Evolutionary conservation across 768 basidiomycete species (phyloP).

Genomic region (Dioszegia crocea): DNA sequence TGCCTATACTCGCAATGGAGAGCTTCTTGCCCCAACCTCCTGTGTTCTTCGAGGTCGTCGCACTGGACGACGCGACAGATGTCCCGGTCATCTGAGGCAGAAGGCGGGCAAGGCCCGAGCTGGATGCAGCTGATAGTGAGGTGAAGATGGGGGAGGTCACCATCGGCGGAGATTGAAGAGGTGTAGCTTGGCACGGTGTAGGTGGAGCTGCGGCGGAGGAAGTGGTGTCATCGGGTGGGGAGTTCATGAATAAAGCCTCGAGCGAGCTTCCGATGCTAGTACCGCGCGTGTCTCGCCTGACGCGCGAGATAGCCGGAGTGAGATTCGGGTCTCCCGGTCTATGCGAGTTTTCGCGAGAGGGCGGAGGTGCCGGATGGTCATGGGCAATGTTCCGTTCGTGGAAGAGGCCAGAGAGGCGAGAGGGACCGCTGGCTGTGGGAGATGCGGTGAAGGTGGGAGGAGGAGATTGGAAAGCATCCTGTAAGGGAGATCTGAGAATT

Average conservation of each 20-base stretch:
- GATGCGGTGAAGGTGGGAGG: conserved; percentile 15
- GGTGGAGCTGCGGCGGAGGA: neutral
- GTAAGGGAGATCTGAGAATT: no score
- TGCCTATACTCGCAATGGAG: conserved; percentile 33
- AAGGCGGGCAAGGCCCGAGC: conserved; percentile 51
- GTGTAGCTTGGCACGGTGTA: neutral
- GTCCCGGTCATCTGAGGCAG: conserved; percentile 54
- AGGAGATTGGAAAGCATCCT: neutral
- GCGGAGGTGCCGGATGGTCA: conserved; percentile 26
- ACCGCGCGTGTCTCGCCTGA: neutral
- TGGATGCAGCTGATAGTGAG: conserved; percentile 23
- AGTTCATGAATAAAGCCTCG: neutral
- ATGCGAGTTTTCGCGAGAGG: conserved; percentile 14
- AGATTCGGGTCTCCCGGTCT: neutral
- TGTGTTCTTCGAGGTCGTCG: conserved; percentile 5
- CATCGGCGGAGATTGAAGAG: neutral
- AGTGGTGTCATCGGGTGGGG: neutral
- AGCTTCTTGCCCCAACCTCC: conserved; percentile 35
- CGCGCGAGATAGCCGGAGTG: neutral
- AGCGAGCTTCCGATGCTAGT: conserved; percentile 8
- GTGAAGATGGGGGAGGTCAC: conserved; percentile 14
- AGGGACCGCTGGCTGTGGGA: neutral
- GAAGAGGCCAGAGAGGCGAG: conserved; percentile 24
- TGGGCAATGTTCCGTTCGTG: conserved; percentile 22
- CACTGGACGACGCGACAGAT: neutral